Base-by-base conservation (phyloP, 768 basidiomycete genomes). In the Serpula lacrymans region DNA sequence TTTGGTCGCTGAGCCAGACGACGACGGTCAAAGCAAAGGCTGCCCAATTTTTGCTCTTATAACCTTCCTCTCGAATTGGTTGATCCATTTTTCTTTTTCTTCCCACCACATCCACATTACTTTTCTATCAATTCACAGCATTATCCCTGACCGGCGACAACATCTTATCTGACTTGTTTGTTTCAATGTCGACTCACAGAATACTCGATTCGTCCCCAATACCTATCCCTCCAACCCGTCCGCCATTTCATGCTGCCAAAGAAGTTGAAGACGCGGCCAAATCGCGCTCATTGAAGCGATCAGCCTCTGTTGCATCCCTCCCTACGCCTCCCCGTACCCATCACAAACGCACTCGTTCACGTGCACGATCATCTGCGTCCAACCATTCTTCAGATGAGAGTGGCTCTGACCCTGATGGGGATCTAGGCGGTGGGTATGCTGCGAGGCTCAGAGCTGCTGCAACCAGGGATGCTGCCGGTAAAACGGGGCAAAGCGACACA, bases 321-420 rank as follows among this genome's bases (percentile, higher is more conserved):
- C 82, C 80, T 26, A 85, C 83, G 0, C 83, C 82, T 16, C 83
- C 83, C 0, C 63, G 76, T 21, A 83, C 81, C 6, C 69, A 64
- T 35, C 67, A 74, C 42, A 80, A 72, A 46, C 69, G 68, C 14
- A 60, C 71, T 41, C 67, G 66, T 27, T 54, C 64, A 6, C 69
- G 72, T 16, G 57, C 68, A 34, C 62, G 61, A 0, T 70, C 72
- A 13, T 67, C 67, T 24, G 70, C 72, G 28, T 75, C 74, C 17
- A 72, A 76, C 43, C 63, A 58, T 45, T 73, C 71, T 42, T 58
- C 62, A 7, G 62, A 69, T 21, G 57, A 53, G 3, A 67, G 58
- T 45, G 67, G 63, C 44, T 67, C 66, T 25, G 73, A 55, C n/a
- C 38, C 44, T 10, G 61, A 57, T 33, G 47, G 49, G 25, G 43